A percentile compares a stretch with the other conserved stretches of the same genome.
Conservation (phyloP, 306 rosid genomes). For the Rosa multiflora region DNA sequence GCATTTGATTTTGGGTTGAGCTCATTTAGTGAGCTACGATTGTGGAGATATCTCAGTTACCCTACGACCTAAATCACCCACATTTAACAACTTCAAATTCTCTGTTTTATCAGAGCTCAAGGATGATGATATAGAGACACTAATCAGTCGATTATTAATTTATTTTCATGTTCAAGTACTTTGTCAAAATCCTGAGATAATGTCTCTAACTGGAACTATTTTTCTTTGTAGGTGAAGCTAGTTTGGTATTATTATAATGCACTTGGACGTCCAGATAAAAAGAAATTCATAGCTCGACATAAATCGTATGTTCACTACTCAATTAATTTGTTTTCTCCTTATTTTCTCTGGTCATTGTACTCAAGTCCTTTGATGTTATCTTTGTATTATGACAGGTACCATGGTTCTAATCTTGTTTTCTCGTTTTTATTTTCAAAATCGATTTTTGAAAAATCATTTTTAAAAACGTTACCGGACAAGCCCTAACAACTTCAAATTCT, state of each 20-base stretch:
- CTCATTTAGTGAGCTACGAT: background rate
- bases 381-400: conserved; percentile 61
- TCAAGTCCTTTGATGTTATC: conserved; percentile 19
- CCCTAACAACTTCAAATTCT: no score
- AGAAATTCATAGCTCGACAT: conserved; percentile 85
- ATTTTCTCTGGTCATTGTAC: conserved; percentile 28
- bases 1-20: background rate
- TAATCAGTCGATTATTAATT: conserved; percentile 2
- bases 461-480: no score
- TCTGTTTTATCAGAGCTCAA: conserved; percentile 2
- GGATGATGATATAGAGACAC: conserved; percentile 10
- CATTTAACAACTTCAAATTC: background rate
- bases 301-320: conserved; percentile 64
- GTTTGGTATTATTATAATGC: no score
- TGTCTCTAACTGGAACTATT: background rate
- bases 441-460: no score
- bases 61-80: background rate
- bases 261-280: conserved; percentile 55
- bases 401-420: conserved; percentile 93
- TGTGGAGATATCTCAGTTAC: conserved; percentile 2
- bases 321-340: conserved; percentile 27
- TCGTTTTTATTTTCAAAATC: no score
- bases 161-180: conserved; percentile 10
- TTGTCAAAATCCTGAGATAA: background rate
- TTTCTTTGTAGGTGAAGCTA: no score